phyloP scores from a whole-genome alignment of 2,329 filamentous ascomycete species.

The Cytospora piceicola region DNA sequence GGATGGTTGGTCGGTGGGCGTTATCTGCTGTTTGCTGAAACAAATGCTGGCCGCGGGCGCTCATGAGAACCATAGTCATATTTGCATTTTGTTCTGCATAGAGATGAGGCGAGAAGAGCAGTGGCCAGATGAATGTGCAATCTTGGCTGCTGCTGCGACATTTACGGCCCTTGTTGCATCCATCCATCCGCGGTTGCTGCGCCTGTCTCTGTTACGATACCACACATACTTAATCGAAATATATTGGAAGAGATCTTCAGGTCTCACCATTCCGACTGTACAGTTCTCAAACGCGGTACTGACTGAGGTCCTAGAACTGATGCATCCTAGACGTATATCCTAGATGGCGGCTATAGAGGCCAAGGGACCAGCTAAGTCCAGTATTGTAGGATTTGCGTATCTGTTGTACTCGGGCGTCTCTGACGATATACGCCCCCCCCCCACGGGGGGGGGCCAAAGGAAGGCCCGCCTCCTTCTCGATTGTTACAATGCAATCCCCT shows the following conservation, averaged over 20 bases:
- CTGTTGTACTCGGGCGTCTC: no score
- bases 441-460: no score
- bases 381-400: background rate
- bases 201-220: conserved; percentile 21
- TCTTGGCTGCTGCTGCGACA: background rate
- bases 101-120: background rate
- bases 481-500: conserved; percentile 52
- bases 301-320: background rate
- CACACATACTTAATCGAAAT: conserved; percentile 19
- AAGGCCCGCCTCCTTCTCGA: background rate
- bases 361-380: background rate
- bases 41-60: conserved; percentile 6
- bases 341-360: no score
- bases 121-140: background rate
- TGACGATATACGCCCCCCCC: no score
- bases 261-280: background rate
- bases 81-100: conserved; percentile 27
- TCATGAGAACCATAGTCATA: conserved; percentile 24
- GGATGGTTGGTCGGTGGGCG: conserved; percentile 10
- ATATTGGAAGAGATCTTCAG: background rate
- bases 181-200: background rate
- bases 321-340: background rate
- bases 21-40: background rate
- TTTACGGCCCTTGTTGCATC: background rate
- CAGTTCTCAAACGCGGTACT: background rate